Base-by-base conservation (phyloP, 2,329 filamentous ascomycete species). In the Ascochyta clinopodiicola region DNA sequence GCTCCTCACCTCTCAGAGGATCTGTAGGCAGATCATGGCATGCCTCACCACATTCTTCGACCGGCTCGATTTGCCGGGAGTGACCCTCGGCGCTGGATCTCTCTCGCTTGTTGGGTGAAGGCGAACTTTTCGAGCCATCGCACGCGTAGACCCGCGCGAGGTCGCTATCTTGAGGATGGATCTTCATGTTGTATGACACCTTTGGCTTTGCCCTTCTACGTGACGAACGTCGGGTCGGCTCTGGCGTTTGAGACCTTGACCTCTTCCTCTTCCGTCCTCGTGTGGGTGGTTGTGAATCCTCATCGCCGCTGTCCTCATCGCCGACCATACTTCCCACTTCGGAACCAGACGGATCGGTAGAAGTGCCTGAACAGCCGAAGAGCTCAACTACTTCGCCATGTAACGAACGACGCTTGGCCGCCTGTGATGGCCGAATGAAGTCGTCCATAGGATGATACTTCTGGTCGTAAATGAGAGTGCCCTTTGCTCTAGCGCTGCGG, bases 401-500 rank as follows among this genome's bases (percentile, higher is more conserved):
- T n/a, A 61, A 49, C 8, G 56, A 59, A 17, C 65, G 67, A 35
- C 64, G 61, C 38, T 69, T 71, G 0, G 68, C 66, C 31, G 72
- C 71, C 25, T 66, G 64, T 9, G 59, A 57, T 4, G 72, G 71
- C 9, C 61, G 61, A 7, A 70, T 56, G 39, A 51, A 46, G 8
- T 74, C 70, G 36, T 75, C 72, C 63, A 75, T 66, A 2, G 71
- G 72, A 49, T 75, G 72, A 34, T 72, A 75, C 48, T 64, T 70
- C 21, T 69, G 56, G 34, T 74, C 67, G 51, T 74, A 74, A 6
- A 59, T 42, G 5, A 73, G 64, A 31, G 64, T 62, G 24, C 52
- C 63, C 4, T 47, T 63, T 9, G 34, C 34, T 12, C 57, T 47
- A 8, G 54, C 17, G 10, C 48, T 51, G 24, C 48, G 47, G n/a